Conservation (phyloP, 2,329 filamentous ascomycete species). For the Ustilaginoidea virens region DNA sequence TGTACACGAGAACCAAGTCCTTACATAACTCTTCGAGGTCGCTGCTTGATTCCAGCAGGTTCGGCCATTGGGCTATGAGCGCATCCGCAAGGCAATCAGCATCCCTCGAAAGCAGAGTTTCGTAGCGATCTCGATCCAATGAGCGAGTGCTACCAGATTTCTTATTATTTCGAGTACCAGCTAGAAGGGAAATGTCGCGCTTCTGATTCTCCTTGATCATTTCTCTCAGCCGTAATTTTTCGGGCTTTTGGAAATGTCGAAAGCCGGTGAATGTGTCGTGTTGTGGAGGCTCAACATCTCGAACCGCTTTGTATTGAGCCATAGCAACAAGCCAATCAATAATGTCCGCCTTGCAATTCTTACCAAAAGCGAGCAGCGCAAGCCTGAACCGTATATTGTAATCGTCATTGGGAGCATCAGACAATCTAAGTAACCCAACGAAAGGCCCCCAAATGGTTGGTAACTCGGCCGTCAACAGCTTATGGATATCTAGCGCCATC, state of each 20-base stretch:
- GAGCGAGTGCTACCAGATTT: neutral
- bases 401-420: neutral
- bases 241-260: neutral
- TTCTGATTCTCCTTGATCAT: neutral
- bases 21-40: neutral
- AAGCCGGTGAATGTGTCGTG: neutral
- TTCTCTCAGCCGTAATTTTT: neutral
- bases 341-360: neutral
- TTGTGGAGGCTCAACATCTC: neutral
- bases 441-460: neutral
- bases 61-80: conserved; percentile 1
- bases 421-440: neutral
- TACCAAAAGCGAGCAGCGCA: neutral
- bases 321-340: conserved; percentile 2
- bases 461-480: neutral
- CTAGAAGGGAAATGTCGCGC: neutral
- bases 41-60: neutral
- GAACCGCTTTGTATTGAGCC: neutral
- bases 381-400: neutral
- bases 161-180: no score
- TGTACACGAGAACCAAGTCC: neutral
- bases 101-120: neutral
- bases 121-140: neutral
- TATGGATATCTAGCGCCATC: neutral
- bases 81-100: neutral